phyloP scores from a whole-genome alignment of 2,329 filamentous ascomycete genomes.

The Blastomyces gilchristii region DNA sequence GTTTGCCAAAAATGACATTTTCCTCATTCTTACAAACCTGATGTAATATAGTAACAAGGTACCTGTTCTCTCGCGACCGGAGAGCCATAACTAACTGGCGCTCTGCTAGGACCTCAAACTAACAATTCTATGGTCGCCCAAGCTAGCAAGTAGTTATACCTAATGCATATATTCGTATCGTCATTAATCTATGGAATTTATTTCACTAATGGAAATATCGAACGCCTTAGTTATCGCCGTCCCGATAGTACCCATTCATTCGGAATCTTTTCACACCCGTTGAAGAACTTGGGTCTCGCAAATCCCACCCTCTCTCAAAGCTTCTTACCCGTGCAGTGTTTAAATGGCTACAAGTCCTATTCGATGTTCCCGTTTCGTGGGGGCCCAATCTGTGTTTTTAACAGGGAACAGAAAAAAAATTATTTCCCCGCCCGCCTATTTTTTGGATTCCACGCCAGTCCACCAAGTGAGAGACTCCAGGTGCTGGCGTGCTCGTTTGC shows the following conservation, averaged over 20 bases:
- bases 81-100: neutral
- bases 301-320: neutral
- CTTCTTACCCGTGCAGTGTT: neutral
- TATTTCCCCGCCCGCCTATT: neutral
- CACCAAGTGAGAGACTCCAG: constrained; percentile 35
- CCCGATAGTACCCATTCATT: neutral
- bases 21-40: neutral
- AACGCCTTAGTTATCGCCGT: neutral
- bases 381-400: neutral
- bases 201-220: neutral
- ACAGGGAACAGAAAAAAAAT: neutral
- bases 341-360: neutral
- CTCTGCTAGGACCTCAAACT: neutral
- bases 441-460: constrained; percentile 11
- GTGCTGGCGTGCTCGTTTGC: constrained; percentile 37
- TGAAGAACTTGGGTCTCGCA: neutral
- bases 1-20: neutral
- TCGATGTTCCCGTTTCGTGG: neutral
- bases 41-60: no score
- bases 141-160: neutral
- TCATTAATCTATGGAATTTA: neutral
- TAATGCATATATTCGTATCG: neutral
- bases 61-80: no score
- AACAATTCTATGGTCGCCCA: neutral
- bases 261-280: neutral